Base-by-base conservation (phyloP, 306 rosid species). In the Trifolium dubium region DNA sequence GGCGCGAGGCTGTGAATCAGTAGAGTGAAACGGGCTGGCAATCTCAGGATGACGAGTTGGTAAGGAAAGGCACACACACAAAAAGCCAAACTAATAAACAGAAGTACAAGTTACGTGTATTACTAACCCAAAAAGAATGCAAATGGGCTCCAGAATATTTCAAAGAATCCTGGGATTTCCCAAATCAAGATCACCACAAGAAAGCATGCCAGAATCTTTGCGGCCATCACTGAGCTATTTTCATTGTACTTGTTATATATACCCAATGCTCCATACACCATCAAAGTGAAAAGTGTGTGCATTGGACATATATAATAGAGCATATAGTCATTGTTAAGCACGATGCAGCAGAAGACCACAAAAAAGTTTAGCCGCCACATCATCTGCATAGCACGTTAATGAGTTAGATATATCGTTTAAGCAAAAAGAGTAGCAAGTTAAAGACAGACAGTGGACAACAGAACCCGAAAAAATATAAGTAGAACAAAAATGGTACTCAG, bases 221-320 rank as follows among this genome's bases (percentile, higher is more conserved):
- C 74, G 70, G 89, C 88, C 49, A 95, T 92, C 68, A 92, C 98
- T 0, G 97, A 87, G 77, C 90, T 85, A 69, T 51, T 83, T 85
- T 92, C 99, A 59, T 95, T 95, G 78, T 95, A 86, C 88, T 92
- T 92, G 83, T 77, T 86, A 59, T 82, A 92, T 75, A 95, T 92
- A 56, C 98, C 97, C 82, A 95, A 88, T 49, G 97, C 98, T 81
- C 98, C 99, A 81, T 95, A 95, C 69, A 95, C 99, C 99, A 95
- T 95, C 85, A 95, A 37, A 82, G 99, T 95, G 77, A 90, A 90
- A 71, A 95, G 93, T 1, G 97, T 95, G 87, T 92, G 99, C 99
- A 95, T 95, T 69, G 99, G 99, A 78, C 98, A 95, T 72, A 95
- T 95, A 82, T 95, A 95, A 81, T 95, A 95, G 62, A 95, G 80